Evolutionary conservation across 176 grass and related monocot species (phyloP).

Genomic region (Eragrostis nindensis): DNA sequence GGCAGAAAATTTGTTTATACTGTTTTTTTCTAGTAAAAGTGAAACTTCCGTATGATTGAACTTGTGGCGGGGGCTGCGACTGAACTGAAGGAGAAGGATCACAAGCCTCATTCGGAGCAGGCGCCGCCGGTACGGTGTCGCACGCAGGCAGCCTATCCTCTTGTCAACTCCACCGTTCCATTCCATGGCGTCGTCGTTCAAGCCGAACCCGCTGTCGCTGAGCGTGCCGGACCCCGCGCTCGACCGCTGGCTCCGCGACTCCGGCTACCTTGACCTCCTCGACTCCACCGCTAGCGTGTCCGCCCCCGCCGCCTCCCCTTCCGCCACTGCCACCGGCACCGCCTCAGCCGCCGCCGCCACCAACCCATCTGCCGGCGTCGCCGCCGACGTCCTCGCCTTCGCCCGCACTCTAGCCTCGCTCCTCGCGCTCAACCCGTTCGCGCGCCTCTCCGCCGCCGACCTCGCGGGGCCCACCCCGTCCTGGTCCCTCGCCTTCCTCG

Average conservation of each 20-base stretch:
- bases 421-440: slow-evolving; percentile 79
- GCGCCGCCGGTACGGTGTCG: no score
- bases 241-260: slow-evolving; percentile 92
- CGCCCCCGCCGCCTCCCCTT: background rate
- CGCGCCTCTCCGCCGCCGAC: slow-evolving; percentile 59
- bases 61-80: no score
- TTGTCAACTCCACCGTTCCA: background rate
- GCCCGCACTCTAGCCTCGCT: slow-evolving; percentile 76
- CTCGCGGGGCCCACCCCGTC: slow-evolving; percentile 70
- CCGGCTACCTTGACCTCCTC: slow-evolving; percentile 87
- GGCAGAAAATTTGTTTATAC: background rate
- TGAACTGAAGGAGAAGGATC: no score
- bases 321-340: slow-evolving; percentile 22
- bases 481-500: slow-evolving; percentile 83
- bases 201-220: slow-evolving; percentile 73
- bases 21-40: background rate
- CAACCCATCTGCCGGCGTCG: slow-evolving; percentile 6
- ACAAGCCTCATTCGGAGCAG: no score
- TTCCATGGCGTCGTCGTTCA: slow-evolving; percentile 54
- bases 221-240: slow-evolving; percentile 83
- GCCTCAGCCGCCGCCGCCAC: slow-evolving; percentile 7
- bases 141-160: no score
- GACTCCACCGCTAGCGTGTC: slow-evolving; percentile 52
- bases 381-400: slow-evolving; percentile 56
- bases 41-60: background rate